A percentile compares a stretch with the other conserved stretches of the same genome.
Evolutionary conservation across 2,329 filamentous ascomycete species (phyloP).

Genomic region (Pseudocercospora cruenta): DNA sequence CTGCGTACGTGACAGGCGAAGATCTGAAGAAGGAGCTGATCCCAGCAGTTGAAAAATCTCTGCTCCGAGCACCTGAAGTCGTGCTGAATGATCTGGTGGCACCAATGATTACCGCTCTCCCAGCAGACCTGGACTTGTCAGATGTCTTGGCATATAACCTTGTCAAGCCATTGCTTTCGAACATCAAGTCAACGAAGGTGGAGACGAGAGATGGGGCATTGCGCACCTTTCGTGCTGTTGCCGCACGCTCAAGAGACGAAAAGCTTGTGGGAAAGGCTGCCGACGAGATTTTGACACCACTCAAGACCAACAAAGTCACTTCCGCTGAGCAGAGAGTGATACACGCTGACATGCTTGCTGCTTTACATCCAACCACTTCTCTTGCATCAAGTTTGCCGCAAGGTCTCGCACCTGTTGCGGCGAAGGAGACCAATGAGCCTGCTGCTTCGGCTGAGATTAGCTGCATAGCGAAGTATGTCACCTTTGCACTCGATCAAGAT

Average conservation of each 20-base stretch:
- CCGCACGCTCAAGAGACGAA: constrained; percentile 63
- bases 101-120: constrained; percentile 71
- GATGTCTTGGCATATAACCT: constrained; percentile 71
- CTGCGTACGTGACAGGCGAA: constrained; percentile 69
- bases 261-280: constrained; percentile 67
- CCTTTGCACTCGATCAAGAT: constrained; percentile 64
- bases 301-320: constrained; percentile 83
- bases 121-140: constrained; percentile 74
- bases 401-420: constrained; percentile 68
- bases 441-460: constrained; percentile 76
- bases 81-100: constrained; percentile 78
- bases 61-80: constrained; percentile 87
- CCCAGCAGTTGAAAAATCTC: constrained; percentile 82
- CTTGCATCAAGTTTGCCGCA: constrained; percentile 69
- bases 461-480: constrained; percentile 68
- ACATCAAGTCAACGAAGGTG: constrained; percentile 85
- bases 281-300: constrained; percentile 75
- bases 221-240: constrained; percentile 72
- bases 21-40: constrained; percentile 77
- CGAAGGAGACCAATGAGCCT: constrained; percentile 86
- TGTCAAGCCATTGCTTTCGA: constrained; percentile 84
- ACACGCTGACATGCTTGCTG: constrained; percentile 78
- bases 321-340: constrained; percentile 82
- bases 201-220: constrained; percentile 75
- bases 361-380: constrained; percentile 62